Evolutionary conservation across 306 rosid genomes (phyloP).

Genomic region (Ormosia emarginata): DNA sequence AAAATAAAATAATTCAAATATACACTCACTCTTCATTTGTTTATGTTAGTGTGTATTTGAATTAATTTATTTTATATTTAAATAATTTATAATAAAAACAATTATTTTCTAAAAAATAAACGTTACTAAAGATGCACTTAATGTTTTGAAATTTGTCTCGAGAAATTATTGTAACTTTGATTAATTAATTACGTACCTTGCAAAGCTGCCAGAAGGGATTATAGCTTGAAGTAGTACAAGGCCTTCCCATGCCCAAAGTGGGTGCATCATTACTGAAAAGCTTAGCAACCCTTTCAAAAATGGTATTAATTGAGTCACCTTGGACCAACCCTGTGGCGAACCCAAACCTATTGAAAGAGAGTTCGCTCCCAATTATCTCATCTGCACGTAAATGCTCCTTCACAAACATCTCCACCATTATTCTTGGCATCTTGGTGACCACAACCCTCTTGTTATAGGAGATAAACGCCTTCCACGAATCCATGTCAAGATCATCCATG

Average conservation of each 20-base stretch:
- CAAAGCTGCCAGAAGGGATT: slow-evolving; percentile 45
- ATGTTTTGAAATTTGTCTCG: not conserved
- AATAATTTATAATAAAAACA: too few species aligned
- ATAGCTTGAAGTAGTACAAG: not conserved
- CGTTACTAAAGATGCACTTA: too few species aligned
- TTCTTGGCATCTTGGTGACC: slow-evolving; percentile 61
- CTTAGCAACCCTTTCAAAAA: slow-evolving; percentile 34
- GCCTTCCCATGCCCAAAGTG: slow-evolving; percentile 45
- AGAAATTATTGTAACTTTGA: not conserved
- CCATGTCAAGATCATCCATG: slow-evolving; percentile 71
- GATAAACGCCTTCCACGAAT: slow-evolving; percentile 61
- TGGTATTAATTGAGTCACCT: not conserved
- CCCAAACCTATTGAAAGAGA: slow-evolving; percentile 56
- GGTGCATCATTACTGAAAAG: slow-evolving; percentile 36
- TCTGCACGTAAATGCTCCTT: slow-evolving; percentile 79
- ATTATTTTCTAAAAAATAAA: too few species aligned
- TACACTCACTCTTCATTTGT: too few species aligned
- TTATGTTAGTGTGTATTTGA: too few species aligned
- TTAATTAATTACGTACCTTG: slow-evolving; percentile 49
- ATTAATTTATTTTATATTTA: too few species aligned
- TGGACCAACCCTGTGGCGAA: slow-evolving; percentile 62
- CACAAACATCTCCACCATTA: slow-evolving; percentile 79
- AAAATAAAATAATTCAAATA: too few species aligned
- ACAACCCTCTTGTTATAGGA: slow-evolving; percentile 43
- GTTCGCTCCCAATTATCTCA: slow-evolving; percentile 61